Percentiles rank a stretch among this genome's conserved stretches.
Conservation (phyloP, 2,329 filamentous ascomycete species). For the Aspergillus fischeri region DNA sequence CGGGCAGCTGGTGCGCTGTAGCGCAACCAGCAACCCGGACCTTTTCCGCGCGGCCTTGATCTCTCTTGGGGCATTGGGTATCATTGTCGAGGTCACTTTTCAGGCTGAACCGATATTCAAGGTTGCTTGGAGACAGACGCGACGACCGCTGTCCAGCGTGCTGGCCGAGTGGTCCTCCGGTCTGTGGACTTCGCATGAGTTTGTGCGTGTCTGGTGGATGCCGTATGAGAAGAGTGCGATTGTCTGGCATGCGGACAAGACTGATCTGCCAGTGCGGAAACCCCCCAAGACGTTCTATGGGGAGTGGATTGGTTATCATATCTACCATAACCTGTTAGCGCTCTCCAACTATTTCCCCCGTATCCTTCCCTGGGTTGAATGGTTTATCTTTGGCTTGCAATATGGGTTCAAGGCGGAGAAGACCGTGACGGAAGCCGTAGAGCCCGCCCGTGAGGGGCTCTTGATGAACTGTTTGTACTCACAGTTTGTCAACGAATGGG, state of each 20-base stretch:
- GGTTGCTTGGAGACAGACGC: slow-evolving; percentile 79
- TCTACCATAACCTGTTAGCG: slow-evolving; percentile 89
- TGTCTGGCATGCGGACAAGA: slow-evolving; percentile 83
- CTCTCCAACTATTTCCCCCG: slow-evolving; percentile 72
- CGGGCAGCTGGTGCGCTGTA: slow-evolving; percentile 69
- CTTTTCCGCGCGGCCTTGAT: slow-evolving; percentile 86
- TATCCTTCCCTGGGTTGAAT: slow-evolving; percentile 83
- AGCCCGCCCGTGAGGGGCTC: slow-evolving; percentile 73
- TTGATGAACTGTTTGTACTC: slow-evolving; percentile 97
- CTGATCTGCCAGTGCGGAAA: slow-evolving; percentile 55
- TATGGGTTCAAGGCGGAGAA: slow-evolving; percentile 76
- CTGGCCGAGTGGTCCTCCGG: slow-evolving; percentile 66
- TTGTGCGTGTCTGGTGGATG: slow-evolving; percentile 95
- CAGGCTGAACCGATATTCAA: slow-evolving; percentile 75
- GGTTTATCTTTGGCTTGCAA: slow-evolving; percentile 96
- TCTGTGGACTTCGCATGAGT: slow-evolving; percentile 82
- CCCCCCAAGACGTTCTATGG: slow-evolving; percentile 75
- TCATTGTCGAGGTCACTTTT: slow-evolving; percentile 86
- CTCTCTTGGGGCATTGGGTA: slow-evolving; percentile 83
- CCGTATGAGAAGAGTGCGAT: slow-evolving; percentile 86
- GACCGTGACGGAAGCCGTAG: slow-evolving; percentile 66
- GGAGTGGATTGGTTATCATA: slow-evolving; percentile 72
- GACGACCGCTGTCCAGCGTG: slow-evolving; percentile 66
- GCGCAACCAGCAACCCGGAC: slow-evolving; percentile 62
- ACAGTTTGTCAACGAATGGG: slow-evolving; percentile 99